Percentiles rank a stretch among this genome's conserved stretches.
Conservation (phyloP, 768 basidiomycete species). For the Xerocomellus chrysenteron region DNA sequence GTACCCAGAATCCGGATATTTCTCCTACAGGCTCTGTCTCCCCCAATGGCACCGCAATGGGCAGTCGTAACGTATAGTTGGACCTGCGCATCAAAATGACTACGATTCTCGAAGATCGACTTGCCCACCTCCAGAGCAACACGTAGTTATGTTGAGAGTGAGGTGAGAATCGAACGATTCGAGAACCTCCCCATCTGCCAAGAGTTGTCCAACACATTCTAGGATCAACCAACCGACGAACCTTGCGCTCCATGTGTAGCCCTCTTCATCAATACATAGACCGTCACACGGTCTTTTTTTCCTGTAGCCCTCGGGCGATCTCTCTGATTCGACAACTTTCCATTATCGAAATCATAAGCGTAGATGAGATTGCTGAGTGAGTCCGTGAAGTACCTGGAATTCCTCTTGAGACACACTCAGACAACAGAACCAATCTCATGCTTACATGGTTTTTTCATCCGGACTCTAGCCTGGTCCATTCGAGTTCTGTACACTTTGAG, state of each 20-base stretch:
- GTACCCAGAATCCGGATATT: constrained; percentile 36
- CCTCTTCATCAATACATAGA: constrained; percentile 63
- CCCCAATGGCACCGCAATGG: constrained; percentile 59
- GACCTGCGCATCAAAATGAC: constrained; percentile 38
- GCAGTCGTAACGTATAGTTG: constrained; percentile 55
- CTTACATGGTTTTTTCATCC: constrained; percentile 22
- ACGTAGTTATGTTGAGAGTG: constrained; percentile 64
- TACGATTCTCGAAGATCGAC: constrained; percentile 2
- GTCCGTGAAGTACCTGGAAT: constrained; percentile 67
- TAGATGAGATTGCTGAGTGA: constrained; percentile 62
- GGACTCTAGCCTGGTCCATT: constrained; percentile 26
- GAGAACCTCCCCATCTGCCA: constrained; percentile 63
- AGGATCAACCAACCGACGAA: constrained; percentile 28
- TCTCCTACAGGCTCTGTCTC: constrained; percentile 41
- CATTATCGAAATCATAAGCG: constrained; percentile 41
- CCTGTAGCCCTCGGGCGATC: constrained; percentile 48
- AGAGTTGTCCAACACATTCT: background rate
- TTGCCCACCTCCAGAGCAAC: constrained; percentile 54
- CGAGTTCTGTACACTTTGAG: constrained; percentile 6
- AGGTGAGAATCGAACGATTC: constrained; percentile 52
- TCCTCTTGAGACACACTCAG: constrained; percentile 2
- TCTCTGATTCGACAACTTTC: constrained; percentile 49
- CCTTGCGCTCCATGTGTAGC: constrained; percentile 65
- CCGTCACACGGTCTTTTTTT: constrained; percentile 59
- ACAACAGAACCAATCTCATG: constrained; percentile 1